Evolutionary conservation across 1,139 yeast genomes (phyloP).

Genomic region (Lodderomyces metapsilosis): DNA sequence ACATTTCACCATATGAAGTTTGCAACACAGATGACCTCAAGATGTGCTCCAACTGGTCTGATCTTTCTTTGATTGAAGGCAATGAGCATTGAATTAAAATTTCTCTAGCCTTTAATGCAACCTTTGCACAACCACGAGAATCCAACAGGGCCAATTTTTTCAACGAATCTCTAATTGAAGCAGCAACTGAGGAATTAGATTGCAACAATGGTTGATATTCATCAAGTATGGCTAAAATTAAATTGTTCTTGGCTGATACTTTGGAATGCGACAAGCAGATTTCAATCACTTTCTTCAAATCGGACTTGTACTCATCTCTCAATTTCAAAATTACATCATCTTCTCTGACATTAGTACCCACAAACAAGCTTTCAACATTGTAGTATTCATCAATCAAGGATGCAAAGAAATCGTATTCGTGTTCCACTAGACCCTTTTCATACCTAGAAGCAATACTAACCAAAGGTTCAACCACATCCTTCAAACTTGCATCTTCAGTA

Average conservation of each 20-base stretch:
- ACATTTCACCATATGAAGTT: slow-evolving; percentile 81
- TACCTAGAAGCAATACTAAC: slow-evolving; percentile 68
- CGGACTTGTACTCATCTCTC: slow-evolving; percentile 83
- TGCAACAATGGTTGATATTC: slow-evolving; percentile 77
- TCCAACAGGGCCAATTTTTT: slow-evolving; percentile 83
- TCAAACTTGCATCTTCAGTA: slow-evolving; percentile 52
- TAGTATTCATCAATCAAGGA: slow-evolving; percentile 68
- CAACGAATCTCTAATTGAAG: slow-evolving; percentile 66
- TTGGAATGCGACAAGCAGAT: slow-evolving; percentile 86
- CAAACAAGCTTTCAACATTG: slow-evolving; percentile 73
- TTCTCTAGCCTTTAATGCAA: slow-evolving; percentile 94
- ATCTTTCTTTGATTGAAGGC: slow-evolving; percentile 94
- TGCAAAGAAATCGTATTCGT: slow-evolving; percentile 77
- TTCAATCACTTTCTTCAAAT: slow-evolving; percentile 68
- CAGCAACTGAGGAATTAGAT: slow-evolving; percentile 65
- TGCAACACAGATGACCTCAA: slow-evolving; percentile 89
- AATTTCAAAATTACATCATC: slow-evolving; percentile 83
- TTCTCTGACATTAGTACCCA: slow-evolving; percentile 72
- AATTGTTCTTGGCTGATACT: slow-evolving; percentile 88
- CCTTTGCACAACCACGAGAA: slow-evolving; percentile 87
- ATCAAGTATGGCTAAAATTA: slow-evolving; percentile 79
- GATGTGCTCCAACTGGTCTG: slow-evolving; percentile 95
- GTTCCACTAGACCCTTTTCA: slow-evolving; percentile 73
- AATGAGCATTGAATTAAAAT: slow-evolving; percentile 92
- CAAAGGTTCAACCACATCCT: slow-evolving; percentile 69